These are phyloP conservation scores for Malus hybrid DNA, from an alignment of 331 rosid species.

Conservation along the genomic window DNA sequence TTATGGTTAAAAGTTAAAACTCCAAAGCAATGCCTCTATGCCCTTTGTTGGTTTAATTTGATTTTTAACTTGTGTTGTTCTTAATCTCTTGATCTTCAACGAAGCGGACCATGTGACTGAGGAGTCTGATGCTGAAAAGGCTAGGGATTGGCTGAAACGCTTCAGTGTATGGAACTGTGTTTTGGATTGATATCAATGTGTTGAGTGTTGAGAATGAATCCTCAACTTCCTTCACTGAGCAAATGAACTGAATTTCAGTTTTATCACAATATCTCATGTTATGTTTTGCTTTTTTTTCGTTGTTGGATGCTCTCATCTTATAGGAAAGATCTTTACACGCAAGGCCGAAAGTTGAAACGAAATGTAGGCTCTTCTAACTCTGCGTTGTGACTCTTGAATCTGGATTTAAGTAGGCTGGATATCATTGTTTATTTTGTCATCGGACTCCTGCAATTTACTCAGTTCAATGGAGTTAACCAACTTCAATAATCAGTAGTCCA, in stretches of 20 bases:
- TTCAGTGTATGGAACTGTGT: constrained; percentile 34
- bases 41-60: not conserved
- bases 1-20: not conserved
- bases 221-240: not conserved
- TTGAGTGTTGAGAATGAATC: not conserved
- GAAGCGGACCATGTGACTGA: constrained; percentile 26
- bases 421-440: not conserved
- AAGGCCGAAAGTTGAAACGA: constrained; percentile 53
- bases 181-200: not conserved
- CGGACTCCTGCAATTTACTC: no score
- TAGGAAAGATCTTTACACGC: constrained; percentile 47
- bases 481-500: not conserved
- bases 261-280: constrained; percentile 2
- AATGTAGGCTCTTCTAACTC: constrained; percentile 38
- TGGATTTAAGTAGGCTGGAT: not conserved
- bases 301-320: not conserved
- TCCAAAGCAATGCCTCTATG: not conserved
- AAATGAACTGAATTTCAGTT: not conserved
- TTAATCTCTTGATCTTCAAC: constrained; percentile 25
- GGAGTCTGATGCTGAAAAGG: constrained; percentile 38
- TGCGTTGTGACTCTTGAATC: constrained; percentile 1
- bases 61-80: not conserved
- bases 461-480: no score
- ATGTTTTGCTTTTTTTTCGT: not conserved
- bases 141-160: constrained; percentile 46